Base-by-base conservation (phyloP, 768 basidiomycete genomes). In the Leccinum subgranulosum region DNA sequence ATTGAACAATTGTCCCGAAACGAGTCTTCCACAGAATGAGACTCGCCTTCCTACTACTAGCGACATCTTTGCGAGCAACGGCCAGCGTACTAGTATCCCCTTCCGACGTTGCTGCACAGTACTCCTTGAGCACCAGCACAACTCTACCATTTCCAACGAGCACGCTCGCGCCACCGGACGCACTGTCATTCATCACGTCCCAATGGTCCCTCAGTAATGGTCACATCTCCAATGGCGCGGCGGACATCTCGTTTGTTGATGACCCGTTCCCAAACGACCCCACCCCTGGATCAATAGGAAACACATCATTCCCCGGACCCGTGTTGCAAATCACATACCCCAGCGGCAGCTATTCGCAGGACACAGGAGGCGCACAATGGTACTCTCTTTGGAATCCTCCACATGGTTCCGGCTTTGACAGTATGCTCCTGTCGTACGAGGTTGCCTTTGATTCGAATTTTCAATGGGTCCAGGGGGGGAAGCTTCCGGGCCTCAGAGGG, bases 401-500 rank as follows among this genome's bases (percentile, higher is more conserved):
- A 2, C 80, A 83, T 57, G 79, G 78, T 4, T 78, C 79, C 27
- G 70, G 73, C 19, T 89, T 88, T 63, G 75, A 82, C 59, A 81
- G 84, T 43, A 87, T 91, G 87, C 69, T 89, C 54, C 69, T 90
- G 17, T 79, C 84, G 8, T 91, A 92, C 70, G 88, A 92, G 64
- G 74, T 92, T 27, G 87, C 87, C 2, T 90, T 92, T 66, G 83
- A 85, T 57, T 49, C 71, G 0, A 73, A 70, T 43, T 92, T 88
- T 68, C 74, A 86, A 64, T 92, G 83, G 80, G 86, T 88, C 28
- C 84, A 85, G 65, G 81, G 87, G 88, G 87, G 39, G 21, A 91
- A 91, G 74, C 79, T 92, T 10, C 90, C 90, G 11, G 90, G 90
- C 5, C 65, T 91, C 36, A 76, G 89, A 65, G 88, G 90, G 15